phyloP scores from a whole-genome alignment of 1,139 yeast species.

The Yamadazyma sp. region DNA sequence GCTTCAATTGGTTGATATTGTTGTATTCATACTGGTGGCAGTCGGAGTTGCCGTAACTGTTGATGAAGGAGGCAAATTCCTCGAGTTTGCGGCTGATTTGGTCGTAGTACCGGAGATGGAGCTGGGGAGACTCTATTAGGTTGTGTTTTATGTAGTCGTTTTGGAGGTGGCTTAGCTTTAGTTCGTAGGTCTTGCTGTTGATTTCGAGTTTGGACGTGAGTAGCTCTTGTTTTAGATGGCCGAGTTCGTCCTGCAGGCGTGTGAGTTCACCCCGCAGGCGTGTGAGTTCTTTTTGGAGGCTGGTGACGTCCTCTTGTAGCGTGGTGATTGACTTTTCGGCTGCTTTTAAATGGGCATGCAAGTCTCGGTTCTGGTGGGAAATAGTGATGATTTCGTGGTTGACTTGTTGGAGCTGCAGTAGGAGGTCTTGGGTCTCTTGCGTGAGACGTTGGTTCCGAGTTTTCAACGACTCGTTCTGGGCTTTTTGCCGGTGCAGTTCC shows the following conservation, averaged over 20 bases:
- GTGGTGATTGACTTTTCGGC: background rate
- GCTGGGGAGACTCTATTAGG: constrained; percentile 9
- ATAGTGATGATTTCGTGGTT: background rate
- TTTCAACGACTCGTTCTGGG: background rate
- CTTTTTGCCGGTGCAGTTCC: background rate
- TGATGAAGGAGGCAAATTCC: constrained; percentile 12
- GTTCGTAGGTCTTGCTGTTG: constrained; percentile 10
- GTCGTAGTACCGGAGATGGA: constrained; percentile 11
- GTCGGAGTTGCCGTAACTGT: constrained; percentile 1
- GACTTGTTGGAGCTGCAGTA: background rate
- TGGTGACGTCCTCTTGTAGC: no score
- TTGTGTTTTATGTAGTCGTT: constrained; percentile 9
- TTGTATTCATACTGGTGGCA: constrained; percentile 11
- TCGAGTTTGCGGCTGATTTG: constrained; percentile 11
- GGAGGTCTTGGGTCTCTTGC: background rate
- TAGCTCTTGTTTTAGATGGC: no score
- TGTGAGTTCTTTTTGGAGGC: no score
- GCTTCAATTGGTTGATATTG: constrained; percentile 12
- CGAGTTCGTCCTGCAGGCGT: no score
- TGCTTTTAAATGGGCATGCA: background rate
- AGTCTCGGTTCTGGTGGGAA: background rate
- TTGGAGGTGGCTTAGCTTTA: constrained; percentile 10
- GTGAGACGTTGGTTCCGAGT: background rate
- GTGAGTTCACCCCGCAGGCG: no score
- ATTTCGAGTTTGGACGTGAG: constrained; percentile 10